Conservation (phyloP, 176 grass and related monocot species). For the Urochloa ruziziensis region DNA sequence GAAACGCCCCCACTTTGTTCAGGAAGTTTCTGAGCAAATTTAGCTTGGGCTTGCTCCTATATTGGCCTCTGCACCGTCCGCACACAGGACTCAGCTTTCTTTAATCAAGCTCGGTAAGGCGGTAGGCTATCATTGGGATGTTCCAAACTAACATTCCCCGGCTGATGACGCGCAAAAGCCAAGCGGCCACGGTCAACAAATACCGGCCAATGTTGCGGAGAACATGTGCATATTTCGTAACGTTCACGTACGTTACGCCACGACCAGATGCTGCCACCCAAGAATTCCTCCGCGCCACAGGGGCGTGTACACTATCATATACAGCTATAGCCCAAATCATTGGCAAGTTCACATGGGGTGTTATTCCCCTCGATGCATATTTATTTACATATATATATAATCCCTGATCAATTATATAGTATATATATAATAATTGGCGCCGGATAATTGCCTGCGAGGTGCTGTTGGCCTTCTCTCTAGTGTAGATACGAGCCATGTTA, state of each 20-base stretch:
- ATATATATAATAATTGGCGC: not conserved
- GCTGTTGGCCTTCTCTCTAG: not conserved
- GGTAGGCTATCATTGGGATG: not conserved
- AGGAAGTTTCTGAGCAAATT: not conserved
- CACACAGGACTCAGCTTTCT: not conserved
- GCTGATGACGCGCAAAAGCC: not conserved
- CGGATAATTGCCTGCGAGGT: not conserved
- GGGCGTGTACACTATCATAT: not conserved
- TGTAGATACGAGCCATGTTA: slow-evolving; percentile 15
- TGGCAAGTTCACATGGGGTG: slow-evolving; percentile 28
- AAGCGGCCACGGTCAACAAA: not conserved
- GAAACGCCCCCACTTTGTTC: not conserved
- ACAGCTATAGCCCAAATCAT: slow-evolving; percentile 17
- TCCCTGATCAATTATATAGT: no score
- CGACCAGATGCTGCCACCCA: not conserved
- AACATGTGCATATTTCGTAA: slow-evolving; percentile 34
- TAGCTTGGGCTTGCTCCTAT: not conserved
- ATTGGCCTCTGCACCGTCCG: not conserved
- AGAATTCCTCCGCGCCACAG: slow-evolving; percentile 24
- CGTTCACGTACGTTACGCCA: slow-evolving; percentile 28
- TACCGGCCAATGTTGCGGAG: slow-evolving; percentile 25
- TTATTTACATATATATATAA: not conserved
- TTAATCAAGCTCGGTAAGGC: not conserved
- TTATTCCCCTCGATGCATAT: not conserved
- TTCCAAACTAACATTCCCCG: not conserved